Base-by-base conservation (phyloP, 192 early-diverging fungal species). In the Pilobolus umbonatus region DNA sequence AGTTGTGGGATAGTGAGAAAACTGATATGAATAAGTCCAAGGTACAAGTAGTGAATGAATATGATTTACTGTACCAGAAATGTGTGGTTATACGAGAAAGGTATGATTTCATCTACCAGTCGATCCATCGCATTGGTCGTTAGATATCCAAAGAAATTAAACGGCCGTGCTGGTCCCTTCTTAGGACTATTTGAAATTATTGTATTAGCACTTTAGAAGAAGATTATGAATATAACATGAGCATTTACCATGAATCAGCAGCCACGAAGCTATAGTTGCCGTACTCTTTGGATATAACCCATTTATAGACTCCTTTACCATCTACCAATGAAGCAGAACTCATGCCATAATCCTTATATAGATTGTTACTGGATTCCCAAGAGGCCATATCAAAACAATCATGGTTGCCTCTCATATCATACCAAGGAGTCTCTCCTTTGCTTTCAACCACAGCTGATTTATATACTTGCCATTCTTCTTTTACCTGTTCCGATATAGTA, bases 331-430 rank as follows among this genome's bases (percentile, higher is more conserved):
- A 60, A 22, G 26, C 21, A 11, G 49, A 29, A 59, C 64, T 66
- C 2, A 75, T 77, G 29, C 78, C 82, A 44, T 81, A 80, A 1
- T 77, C 52, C 22, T 57, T 71, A 67, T 72, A 93, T 59, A 80
- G 68, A 67, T 93, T 91, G 29, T 79, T 62, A 0, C 69, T 35
- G 21, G 79, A 74, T 19, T 75, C 51, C 63, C 76, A 88, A 15
- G 61, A 58, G 11, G 78, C 73, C 5, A 94, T 72, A 45, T 93
- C 82, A 68, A 92, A 96, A 61, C 91, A 93, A 54, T 96, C 94
- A 71, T 96, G 94, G 64, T 96, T 95, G 3, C 94, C 94, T n/a
- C 94, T 77, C 58, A 89, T 76, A 71, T 96, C 94, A 62, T 83
- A 87, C 76, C 85, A 92, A 6, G 69, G 62, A 14, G 79, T 80